Evolutionary conservation across 2,329 filamentous ascomycete species (phyloP).

Genomic region (Exophiala aquamarina): DNA sequence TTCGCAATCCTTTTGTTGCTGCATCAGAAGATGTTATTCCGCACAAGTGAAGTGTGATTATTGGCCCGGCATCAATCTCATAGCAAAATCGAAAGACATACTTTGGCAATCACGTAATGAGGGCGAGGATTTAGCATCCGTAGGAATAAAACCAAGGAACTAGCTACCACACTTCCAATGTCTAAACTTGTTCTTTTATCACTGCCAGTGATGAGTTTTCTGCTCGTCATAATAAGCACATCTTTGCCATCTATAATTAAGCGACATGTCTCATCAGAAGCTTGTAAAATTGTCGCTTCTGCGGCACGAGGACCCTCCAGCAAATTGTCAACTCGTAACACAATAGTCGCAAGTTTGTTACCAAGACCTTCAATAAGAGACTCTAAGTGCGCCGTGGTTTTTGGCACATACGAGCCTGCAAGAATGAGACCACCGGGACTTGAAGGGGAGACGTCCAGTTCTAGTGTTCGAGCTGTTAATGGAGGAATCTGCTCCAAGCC

Average conservation of each 20-base stretch:
- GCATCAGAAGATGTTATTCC: slow-evolving; percentile 62
- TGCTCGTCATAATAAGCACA: slow-evolving; percentile 60
- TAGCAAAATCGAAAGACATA: slow-evolving; percentile 17
- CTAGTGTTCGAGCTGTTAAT: slow-evolving; percentile 47
- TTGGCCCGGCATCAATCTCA: background rate
- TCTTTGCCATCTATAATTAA: slow-evolving; percentile 50
- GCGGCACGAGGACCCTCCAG: slow-evolving; percentile 35
- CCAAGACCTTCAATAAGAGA: slow-evolving; percentile 41
- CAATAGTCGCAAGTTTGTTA: slow-evolving; percentile 45
- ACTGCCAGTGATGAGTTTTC: slow-evolving; percentile 50
- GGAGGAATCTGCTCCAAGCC: slow-evolving; percentile 55
- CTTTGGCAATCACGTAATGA: slow-evolving; percentile 58
- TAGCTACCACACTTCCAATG: slow-evolving; percentile 56
- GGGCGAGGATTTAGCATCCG: slow-evolving; percentile 48
- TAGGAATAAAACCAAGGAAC: slow-evolving; percentile 53
- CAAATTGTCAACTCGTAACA: slow-evolving; percentile 50
- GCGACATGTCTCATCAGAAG: slow-evolving; percentile 38
- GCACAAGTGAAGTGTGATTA: slow-evolving; percentile 37
- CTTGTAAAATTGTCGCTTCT: slow-evolving; percentile 34
- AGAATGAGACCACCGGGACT: slow-evolving; percentile 53
- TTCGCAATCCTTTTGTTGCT: slow-evolving; percentile 56
- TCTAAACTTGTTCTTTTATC: slow-evolving; percentile 54
- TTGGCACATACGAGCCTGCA: slow-evolving; percentile 59
- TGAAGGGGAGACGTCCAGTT: slow-evolving; percentile 33
- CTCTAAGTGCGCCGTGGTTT: slow-evolving; percentile 57